Conservation (phyloP, 495 filamentous ascomycete genomes). For the Sordaria brevicollis region DNA sequence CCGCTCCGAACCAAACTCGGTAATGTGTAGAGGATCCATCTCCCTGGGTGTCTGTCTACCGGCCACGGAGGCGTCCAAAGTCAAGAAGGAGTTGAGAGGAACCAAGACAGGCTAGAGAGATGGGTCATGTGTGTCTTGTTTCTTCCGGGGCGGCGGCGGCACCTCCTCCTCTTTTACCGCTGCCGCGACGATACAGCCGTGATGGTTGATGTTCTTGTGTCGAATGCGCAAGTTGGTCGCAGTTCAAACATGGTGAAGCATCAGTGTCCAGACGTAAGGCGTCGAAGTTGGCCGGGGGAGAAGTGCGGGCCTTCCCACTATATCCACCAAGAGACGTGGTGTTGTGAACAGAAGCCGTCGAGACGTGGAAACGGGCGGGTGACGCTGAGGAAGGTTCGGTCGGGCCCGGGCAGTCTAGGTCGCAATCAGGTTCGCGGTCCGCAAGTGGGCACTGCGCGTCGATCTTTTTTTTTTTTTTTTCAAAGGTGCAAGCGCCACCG, state of each 20-base stretch:
- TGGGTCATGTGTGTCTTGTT: neutral
- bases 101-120: conserved; percentile 7
- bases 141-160: neutral
- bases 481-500: neutral
- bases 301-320: neutral
- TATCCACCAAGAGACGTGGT: neutral
- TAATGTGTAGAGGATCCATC: conserved; percentile 46
- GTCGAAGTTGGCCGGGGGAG: neutral
- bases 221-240: conserved; percentile 23
- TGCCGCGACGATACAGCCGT: conserved; percentile 18
- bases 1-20: conserved; percentile 47
- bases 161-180: conserved; percentile 20
- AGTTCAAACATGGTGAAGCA: conserved; percentile 40
- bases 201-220: conserved; percentile 16
- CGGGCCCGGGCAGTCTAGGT: neutral
- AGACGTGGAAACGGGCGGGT: neutral
- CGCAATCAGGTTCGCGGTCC: neutral
- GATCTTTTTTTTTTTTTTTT: too few relatives aligned
- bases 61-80: conserved; percentile 7
- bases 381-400: neutral
- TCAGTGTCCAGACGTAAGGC: conserved; percentile 7
- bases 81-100: conserved; percentile 9
- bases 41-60: conserved; percentile 7
- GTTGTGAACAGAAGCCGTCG: neutral
- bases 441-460: neutral